A percentile compares a stretch with the other conserved stretches of the same genome.
phyloP scores from a whole-genome alignment of 495 filamentous ascomycete genomes.

The Tetracladium setigerum region DNA sequence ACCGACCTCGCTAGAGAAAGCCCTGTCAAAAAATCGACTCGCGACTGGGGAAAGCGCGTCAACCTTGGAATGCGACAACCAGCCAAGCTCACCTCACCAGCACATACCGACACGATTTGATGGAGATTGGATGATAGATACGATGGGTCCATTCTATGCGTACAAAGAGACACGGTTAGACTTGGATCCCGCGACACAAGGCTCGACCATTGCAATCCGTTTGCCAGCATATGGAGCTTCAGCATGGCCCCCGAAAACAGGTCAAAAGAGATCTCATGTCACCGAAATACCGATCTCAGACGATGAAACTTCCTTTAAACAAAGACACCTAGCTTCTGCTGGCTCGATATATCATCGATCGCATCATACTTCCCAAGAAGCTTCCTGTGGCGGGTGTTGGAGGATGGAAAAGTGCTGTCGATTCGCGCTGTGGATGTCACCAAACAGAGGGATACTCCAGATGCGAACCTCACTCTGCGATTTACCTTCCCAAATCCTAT shows the following conservation, averaged over 20 bases:
- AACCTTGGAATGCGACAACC: constrained; percentile 15
- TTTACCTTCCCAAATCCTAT: constrained; percentile 69
- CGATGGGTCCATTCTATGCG: constrained; percentile 36
- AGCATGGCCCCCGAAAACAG: constrained; percentile 27
- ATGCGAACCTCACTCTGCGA: constrained; percentile 68
- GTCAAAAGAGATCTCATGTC: constrained; percentile 27
- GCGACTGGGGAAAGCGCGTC: constrained; percentile 2
- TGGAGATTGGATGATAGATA: constrained; percentile 21
- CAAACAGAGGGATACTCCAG: constrained; percentile 53
- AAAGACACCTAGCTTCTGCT: constrained; percentile 64
- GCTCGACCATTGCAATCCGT: constrained; percentile 64
- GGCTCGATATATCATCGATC: constrained; percentile 80
- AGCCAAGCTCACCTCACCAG: not conserved
- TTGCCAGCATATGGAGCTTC: constrained; percentile 47
- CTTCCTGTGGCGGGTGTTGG: constrained; percentile 85
- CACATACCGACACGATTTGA: constrained; percentile 9
- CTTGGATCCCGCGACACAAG: constrained; percentile 62
- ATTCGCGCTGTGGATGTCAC: constrained; percentile 76
- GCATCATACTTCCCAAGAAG: constrained; percentile 61
- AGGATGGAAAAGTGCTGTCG: constrained; percentile 72
- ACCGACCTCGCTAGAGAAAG: constrained; percentile 1
- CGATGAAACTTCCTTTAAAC: constrained; percentile 68
- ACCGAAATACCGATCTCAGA: constrained; percentile 36
- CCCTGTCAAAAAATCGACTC: constrained; percentile 2
- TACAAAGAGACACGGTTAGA: constrained; percentile 85